These are phyloP conservation scores for Plasmodiophora brassicae DNA, from an alignment of 208 protist genomes.

Conservation along the genomic window DNA sequence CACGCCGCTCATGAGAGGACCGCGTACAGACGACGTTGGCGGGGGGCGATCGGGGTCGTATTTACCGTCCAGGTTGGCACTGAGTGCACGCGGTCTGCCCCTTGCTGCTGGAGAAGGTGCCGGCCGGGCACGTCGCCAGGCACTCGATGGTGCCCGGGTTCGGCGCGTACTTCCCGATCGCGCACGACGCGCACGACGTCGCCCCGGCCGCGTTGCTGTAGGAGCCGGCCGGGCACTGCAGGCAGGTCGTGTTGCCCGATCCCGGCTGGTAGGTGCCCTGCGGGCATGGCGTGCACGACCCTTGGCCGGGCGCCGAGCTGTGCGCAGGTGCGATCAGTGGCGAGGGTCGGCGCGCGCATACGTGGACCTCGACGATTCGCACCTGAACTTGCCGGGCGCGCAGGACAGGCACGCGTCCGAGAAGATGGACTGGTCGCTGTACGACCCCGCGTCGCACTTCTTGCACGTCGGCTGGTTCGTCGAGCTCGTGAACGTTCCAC, in stretches of 20 bases:
- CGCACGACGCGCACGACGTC: background rate
- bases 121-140: conserved; percentile 3
- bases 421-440: too few species aligned
- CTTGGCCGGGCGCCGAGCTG: background rate
- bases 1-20: too few species aligned
- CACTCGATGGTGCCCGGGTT: background rate
- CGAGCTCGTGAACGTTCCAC: too few species aligned
- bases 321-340: too few species aligned
- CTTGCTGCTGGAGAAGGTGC: background rate
- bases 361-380: too few species aligned
- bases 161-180: background rate
- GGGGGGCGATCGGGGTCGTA: too few species aligned
- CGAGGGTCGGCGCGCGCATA: too few species aligned
- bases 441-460: too few species aligned
- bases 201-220: background rate
- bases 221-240: background rate
- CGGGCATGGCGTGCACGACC: background rate
- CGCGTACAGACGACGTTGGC: background rate
- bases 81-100: background rate
- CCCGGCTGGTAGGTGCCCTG: background rate
- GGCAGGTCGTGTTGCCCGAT: background rate
- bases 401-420: too few species aligned
- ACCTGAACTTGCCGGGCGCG: too few species aligned
- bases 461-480: too few species aligned
- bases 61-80: conserved; percentile 23